These are phyloP conservation scores for Xylariaceae sp. DNA, from an alignment of 2,329 filamentous ascomycete genomes.

Conservation along the genomic window DNA sequence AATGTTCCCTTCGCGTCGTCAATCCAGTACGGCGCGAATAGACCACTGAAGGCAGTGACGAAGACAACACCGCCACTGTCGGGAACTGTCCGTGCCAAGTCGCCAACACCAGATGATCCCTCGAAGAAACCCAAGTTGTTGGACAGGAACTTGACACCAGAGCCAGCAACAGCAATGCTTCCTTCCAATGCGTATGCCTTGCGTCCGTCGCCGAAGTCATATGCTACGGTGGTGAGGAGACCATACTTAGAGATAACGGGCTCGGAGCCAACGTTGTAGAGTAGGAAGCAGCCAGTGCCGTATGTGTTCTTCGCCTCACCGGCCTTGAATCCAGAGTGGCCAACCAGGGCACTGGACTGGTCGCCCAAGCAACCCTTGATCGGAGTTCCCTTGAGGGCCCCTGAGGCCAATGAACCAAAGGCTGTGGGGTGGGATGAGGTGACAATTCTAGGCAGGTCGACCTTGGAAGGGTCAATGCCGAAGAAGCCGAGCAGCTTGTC, in stretches of 20 bases:
- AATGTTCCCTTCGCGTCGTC: constrained; percentile 86
- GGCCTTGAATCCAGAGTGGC: constrained; percentile 76
- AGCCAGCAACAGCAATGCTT: constrained; percentile 75
- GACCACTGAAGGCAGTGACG: constrained; percentile 84
- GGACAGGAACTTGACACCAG: constrained; percentile 69
- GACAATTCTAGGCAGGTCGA: constrained; percentile 76
- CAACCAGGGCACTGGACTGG: constrained; percentile 79
- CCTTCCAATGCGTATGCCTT: constrained; percentile 76
- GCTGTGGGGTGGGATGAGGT: constrained; percentile 69
- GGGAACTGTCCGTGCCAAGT: constrained; percentile 47
- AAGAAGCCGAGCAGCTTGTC: constrained; percentile 74
- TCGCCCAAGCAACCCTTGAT: constrained; percentile 86
- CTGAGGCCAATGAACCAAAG: constrained; percentile 63
- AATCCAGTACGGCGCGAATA: constrained; percentile 94
- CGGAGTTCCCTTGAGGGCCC: constrained; percentile 61
- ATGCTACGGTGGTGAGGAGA: constrained; percentile 79
- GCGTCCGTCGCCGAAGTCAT: constrained; percentile 61
- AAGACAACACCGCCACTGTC: constrained; percentile 82
- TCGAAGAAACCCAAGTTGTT: constrained; percentile 59
- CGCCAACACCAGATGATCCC: constrained; percentile 44
- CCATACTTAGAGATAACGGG: constrained; percentile 82
- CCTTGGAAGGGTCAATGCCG: constrained; percentile 60
- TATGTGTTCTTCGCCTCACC: constrained; percentile 89
- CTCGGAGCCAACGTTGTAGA: constrained; percentile 81
- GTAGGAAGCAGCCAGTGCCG: constrained; percentile 81